These are phyloP conservation scores for Xylariaceae sp. DNA, from an alignment of 2,329 filamentous ascomycete species.

Conservation along the genomic window DNA sequence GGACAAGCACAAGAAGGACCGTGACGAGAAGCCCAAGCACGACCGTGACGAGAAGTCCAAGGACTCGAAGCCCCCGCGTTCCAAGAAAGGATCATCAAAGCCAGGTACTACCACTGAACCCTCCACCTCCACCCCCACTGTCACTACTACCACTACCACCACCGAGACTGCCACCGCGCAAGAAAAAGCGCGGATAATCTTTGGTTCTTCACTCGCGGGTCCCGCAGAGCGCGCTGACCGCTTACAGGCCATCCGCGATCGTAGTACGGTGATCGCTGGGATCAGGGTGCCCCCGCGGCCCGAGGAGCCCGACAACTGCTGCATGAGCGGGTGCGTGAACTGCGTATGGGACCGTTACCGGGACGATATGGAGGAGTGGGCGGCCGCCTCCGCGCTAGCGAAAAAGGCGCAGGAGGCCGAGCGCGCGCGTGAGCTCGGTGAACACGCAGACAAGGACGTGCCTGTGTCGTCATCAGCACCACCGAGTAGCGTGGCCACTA, in stretches of 20 bases:
- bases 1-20: constrained; percentile 32
- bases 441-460: constrained; percentile 13
- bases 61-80: constrained; percentile 22
- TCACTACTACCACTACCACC: constrained; percentile 29
- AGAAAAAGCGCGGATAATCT: constrained; percentile 63
- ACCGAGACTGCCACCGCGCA: constrained; percentile 42
- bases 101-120: constrained; percentile 24
- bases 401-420: constrained; percentile 45
- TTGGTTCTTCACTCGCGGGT: constrained; percentile 72
- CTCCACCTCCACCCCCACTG: constrained; percentile 18
- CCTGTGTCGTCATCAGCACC: constrained; percentile 1
- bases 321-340: constrained; percentile 97
- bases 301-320: constrained; percentile 93
- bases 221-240: constrained; percentile 63
- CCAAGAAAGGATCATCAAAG: constrained; percentile 25
- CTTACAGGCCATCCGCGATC: constrained; percentile 50
- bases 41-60: constrained; percentile 33
- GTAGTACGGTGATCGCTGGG: constrained; percentile 65
- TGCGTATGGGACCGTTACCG: constrained; percentile 93
- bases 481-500: constrained; percentile 36
- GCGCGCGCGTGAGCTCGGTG: constrained; percentile 23
- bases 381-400: constrained; percentile 58
- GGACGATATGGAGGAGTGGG: constrained; percentile 91
- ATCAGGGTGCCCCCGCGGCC: constrained; percentile 78
- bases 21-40: not conserved